Percentiles rank a stretch among this genome's conserved stretches.
phyloP scores from a whole-genome alignment of 2,329 filamentous ascomycete genomes.

The Sordariomycetes sp. region DNA sequence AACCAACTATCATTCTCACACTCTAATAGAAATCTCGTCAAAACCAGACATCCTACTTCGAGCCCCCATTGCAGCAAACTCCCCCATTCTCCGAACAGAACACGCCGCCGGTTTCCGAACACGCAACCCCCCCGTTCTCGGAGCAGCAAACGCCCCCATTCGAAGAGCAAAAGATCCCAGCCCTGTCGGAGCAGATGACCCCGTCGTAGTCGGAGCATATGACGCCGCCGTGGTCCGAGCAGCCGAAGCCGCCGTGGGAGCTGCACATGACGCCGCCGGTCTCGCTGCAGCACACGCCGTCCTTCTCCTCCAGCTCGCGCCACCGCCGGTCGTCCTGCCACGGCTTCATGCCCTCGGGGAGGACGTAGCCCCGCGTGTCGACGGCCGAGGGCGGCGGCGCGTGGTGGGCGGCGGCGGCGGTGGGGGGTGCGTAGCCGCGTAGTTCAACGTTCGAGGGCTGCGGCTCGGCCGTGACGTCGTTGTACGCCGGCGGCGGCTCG shows the following conservation, averaged over 20 bases:
- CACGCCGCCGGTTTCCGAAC: background rate
- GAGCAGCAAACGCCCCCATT: background rate
- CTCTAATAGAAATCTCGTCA: background rate
- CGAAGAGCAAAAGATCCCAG: background rate
- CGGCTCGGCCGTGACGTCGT: background rate
- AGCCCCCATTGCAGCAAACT: background rate
- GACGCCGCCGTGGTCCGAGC: conserved; percentile 1
- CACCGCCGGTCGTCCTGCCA: background rate
- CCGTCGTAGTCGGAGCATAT: conserved; percentile 1
- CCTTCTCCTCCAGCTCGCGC: background rate
- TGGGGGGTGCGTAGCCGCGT: background rate
- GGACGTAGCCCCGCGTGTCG: background rate
- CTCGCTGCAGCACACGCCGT: background rate
- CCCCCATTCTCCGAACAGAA: background rate
- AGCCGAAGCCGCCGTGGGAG: background rate
- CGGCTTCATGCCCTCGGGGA: background rate
- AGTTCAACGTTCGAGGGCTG: background rate
- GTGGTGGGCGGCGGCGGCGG: background rate
- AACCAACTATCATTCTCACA: background rate
- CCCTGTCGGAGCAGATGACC: background rate
- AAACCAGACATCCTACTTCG: background rate
- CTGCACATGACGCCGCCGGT: background rate
- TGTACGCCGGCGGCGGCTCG: background rate
- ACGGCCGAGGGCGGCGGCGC: background rate
- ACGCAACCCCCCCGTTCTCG: background rate